These are phyloP conservation scores for Antitrichia curtipendula DNA, from an alignment of 225 moss, liverwort and hornwort species.

Conservation along the genomic window DNA sequence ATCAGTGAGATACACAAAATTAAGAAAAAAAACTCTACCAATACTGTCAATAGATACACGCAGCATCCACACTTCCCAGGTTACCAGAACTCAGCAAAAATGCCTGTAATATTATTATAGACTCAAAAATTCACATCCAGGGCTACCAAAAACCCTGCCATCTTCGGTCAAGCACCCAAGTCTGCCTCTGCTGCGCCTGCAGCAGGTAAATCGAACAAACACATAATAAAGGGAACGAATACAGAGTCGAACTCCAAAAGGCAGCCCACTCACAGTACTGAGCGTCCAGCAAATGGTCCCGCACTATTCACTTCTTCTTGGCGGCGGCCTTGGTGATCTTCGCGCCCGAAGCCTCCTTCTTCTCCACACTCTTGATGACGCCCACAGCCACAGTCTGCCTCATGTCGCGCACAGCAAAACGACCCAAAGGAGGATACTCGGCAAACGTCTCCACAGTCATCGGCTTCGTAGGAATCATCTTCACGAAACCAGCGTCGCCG, in stretches of 20 bases:
- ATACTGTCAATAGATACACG: no score
- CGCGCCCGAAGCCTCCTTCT: not conserved
- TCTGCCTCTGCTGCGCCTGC: not conserved
- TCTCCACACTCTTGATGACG: not conserved
- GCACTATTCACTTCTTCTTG: not conserved
- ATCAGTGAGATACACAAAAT: no score
- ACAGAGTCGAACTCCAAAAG: rapidly evolving
- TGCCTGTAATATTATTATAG: not conserved
- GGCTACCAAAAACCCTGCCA: not conserved
- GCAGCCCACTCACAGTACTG: not conserved
- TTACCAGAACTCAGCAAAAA: not conserved
- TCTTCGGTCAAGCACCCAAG: not conserved
- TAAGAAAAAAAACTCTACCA: no score
- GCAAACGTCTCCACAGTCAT: conserved; percentile 51
- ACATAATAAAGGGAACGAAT: not conserved
- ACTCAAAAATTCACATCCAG: not conserved
- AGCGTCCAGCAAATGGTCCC: rapidly evolving
- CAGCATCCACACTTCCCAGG: not conserved
- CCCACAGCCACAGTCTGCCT: conserved; percentile 43
- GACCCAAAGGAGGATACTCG: conserved; percentile 32
- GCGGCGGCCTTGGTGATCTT: not conserved
- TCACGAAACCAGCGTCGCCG: conserved; percentile 42
- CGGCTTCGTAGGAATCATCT: conserved; percentile 51
- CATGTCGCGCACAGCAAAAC: conserved; percentile 54
- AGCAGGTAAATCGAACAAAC: not conserved